Evolutionary conservation across 1,284 basidiomycete species (phyloP), one percentile per base, ranked within the genome.

Genomic region (Apiotrichum montevideense): DNA sequence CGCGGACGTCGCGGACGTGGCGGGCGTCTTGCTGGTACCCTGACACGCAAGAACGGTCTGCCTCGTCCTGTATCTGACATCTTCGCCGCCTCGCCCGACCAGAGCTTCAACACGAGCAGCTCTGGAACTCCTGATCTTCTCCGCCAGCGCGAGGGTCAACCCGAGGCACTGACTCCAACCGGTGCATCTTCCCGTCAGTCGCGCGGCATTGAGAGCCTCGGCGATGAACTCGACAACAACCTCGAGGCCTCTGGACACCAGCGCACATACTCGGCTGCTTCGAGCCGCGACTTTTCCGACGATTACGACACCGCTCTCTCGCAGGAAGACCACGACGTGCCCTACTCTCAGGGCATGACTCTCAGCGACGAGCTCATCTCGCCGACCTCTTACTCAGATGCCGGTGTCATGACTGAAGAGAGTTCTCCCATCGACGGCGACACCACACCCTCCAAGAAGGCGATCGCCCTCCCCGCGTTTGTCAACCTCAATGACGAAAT

Each of bases 91-190:
- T 52, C 46, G 10, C 35, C 53, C 1, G 73, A 75, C 59, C 64
- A 59, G 51, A 72, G 69, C 54, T 73, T 73, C 65, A 63, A 63
- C 54, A 72, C 73, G 6, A 59, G 39, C 33, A 66, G 63, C 21
- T 70, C 71, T n/a, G 72, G 64, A 37, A 75, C 73, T 0, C 73
- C 73, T 14, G 73, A 75, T 46, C 65, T 75, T 6, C 68, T 75
- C 11, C 71, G 71, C 2, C 63, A 57, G 29, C 58, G 70, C 33
- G 59, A 51, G 3, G 44, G 29, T 15, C 32, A 59, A 10, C 42
- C 61, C 21, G 65, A 69, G 32, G 15, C 49, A 54, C 52, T 14
- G 63, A 62, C 44, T 6, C 41, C n/a, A 6, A 42, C 2, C 37
- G 37, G 37, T 13, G 37, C 46, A n/a, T 48, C 47, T 14, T 37